These are phyloP conservation scores for Triadica sebifera DNA, from an alignment of 345 rosid species.

Conservation along the genomic window DNA sequence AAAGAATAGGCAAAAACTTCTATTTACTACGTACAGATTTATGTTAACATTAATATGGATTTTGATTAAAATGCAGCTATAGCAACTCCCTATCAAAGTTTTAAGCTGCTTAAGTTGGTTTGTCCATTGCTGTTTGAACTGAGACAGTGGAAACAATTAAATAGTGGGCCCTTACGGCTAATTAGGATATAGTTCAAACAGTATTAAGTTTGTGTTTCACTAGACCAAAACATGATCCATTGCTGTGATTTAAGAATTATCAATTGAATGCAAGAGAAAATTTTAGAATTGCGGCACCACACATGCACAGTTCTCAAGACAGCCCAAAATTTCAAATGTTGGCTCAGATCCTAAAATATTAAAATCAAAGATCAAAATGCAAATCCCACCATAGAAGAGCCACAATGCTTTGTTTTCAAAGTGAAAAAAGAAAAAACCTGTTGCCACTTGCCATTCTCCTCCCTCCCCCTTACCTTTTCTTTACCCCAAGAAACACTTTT, in stretches of 20 bases:
- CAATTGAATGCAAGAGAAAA: no score
- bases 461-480: background rate
- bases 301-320: slow-evolving; percentile 9
- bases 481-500: slow-evolving; percentile 1
- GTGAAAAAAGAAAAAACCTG: background rate
- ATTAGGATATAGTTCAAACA: background rate
- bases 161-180: background rate
- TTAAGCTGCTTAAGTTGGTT: background rate
- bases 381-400: slow-evolving; percentile 7
- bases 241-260: background rate
- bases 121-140: background rate
- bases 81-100: background rate
- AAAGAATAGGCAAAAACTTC: no score
- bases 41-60: no score
- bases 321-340: slow-evolving; percentile 14
- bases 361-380: background rate
- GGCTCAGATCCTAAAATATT: slow-evolving; percentile 11
- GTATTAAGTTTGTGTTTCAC: background rate
- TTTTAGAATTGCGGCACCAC: slow-evolving; percentile 6
- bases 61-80: background rate
- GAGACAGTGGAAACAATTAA: background rate
- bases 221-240: background rate
- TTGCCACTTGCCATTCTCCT: background rate
- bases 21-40: no score
- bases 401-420: background rate